A percentile compares a stretch with the other conserved stretches of the same genome.
phyloP scores from a whole-genome alignment of 306 rosid species.

The Potentilla sterilis region DNA sequence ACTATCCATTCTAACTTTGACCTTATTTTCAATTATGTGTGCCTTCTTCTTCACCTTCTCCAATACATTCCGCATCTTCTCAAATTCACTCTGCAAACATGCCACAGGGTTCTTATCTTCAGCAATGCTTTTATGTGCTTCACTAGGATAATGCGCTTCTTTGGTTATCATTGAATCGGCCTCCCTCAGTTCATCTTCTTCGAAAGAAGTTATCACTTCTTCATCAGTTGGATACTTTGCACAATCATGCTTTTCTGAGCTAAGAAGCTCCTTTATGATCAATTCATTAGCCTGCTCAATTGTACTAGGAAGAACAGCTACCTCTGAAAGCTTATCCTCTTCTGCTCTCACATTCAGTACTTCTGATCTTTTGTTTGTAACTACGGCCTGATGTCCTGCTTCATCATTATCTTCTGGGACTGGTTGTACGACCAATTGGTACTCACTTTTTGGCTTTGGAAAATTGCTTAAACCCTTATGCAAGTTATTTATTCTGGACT shows the following conservation, averaged over 20 bases:
- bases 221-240: conserved; percentile 74
- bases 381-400: conserved; percentile 69
- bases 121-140: conserved; percentile 85
- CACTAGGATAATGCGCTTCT: conserved; percentile 68
- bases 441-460: conserved; percentile 78
- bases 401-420: conserved; percentile 73
- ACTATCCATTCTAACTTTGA: conserved; percentile 65
- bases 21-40: conserved; percentile 71
- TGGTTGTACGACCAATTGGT: conserved; percentile 79
- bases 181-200: conserved; percentile 69
- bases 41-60: conserved; percentile 66
- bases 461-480: conserved; percentile 60
- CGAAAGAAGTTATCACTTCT: conserved; percentile 36
- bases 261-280: conserved; percentile 67
- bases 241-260: conserved; percentile 73
- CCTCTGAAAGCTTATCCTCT: conserved; percentile 76
- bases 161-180: conserved; percentile 65
- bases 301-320: conserved; percentile 67
- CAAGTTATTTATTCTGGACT: conserved; percentile 49
- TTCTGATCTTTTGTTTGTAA: conserved; percentile 69
- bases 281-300: conserved; percentile 83
- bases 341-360: conserved; percentile 52
- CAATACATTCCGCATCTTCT: conserved; percentile 55
- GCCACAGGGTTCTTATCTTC: conserved; percentile 76
- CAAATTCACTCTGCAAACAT: conserved; percentile 67